Evolutionary conservation across 108 stramenopile genomes (phyloP).

Genomic region (Nitzschia putrida): DNA sequence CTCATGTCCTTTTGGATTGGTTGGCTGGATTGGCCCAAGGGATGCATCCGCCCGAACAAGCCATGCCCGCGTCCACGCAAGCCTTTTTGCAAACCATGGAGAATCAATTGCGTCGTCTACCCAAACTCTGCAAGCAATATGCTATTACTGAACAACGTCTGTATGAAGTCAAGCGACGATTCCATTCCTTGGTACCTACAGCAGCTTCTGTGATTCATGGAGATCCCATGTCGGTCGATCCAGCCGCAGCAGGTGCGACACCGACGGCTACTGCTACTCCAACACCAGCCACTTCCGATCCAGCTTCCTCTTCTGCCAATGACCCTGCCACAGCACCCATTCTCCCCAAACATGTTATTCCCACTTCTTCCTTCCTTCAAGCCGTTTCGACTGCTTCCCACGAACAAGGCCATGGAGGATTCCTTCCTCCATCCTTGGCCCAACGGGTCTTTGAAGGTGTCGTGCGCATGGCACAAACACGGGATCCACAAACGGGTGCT

Average conservation of each 20-base stretch:
- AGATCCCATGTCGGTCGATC: slow-evolving; percentile 41
- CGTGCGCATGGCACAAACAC: slow-evolving; percentile 7
- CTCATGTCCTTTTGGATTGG: slow-evolving; percentile 61
- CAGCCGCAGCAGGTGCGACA: too few relatives aligned
- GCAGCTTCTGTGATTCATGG: slow-evolving; percentile 40
- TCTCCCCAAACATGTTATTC: slow-evolving; percentile 66
- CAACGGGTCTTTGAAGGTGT: slow-evolving; percentile 60
- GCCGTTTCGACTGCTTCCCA: slow-evolving; percentile 52
- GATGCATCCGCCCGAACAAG: slow-evolving; percentile 32
- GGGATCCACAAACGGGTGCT: neutral
- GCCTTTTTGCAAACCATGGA: slow-evolving; percentile 51
- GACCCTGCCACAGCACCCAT: neutral
- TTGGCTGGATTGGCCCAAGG: slow-evolving; percentile 40
- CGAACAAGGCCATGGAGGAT: slow-evolving; percentile 83
- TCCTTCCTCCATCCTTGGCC: slow-evolving; percentile 63
- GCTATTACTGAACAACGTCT: slow-evolving; percentile 42
- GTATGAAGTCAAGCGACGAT: slow-evolving; percentile 81
- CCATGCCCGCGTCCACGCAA: slow-evolving; percentile 18
- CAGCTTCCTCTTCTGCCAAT: slow-evolving; percentile 10
- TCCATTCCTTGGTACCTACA: slow-evolving; percentile 67
- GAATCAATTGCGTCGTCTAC: slow-evolving; percentile 31
- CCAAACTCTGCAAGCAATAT: slow-evolving; percentile 41
- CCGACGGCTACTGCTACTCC: neutral
- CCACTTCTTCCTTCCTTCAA: slow-evolving; percentile 52
- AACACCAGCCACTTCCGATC: slow-evolving; percentile 1